Conservation (phyloP, 108 stramenopile genomes). For the Conticribra weissflogii region DNA sequence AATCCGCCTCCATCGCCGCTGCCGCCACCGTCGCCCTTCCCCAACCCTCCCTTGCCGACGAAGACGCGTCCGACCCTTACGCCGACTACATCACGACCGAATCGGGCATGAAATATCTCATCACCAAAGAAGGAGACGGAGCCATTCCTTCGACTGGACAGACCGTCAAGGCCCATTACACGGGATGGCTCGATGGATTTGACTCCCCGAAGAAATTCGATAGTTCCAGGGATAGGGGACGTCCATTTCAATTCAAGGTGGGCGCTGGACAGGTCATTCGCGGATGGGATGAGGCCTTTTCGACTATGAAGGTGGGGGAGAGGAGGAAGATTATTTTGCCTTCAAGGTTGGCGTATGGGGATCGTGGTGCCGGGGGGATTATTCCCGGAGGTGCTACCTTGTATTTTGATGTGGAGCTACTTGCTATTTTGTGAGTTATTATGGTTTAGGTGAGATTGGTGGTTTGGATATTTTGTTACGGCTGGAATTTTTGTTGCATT, state of each 20-base stretch:
- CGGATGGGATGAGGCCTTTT: conserved; percentile 84
- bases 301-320: conserved; percentile 94
- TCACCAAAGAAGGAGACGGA: conserved; percentile 89
- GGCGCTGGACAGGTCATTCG: conserved; percentile 94
- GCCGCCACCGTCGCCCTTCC: conserved; percentile 20
- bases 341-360: conserved; percentile 87
- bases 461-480: neutral
- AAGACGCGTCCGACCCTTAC: conserved; percentile 58
- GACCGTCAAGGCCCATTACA: conserved; percentile 96
- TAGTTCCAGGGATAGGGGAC: conserved; percentile 89
- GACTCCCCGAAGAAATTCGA: conserved; percentile 90
- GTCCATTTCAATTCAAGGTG: conserved; percentile 93
- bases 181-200: conserved; percentile 95
- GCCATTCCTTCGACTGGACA: conserved; percentile 78
- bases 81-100: conserved; percentile 78
- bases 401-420: conserved; percentile 94
- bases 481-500: neutral
- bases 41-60: conserved; percentile 35
- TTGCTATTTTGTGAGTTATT: conserved; percentile 59
- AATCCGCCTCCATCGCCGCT: conserved; percentile 34
- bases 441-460: neutral
- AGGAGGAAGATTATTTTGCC: conserved; percentile 88
- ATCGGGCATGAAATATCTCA: conserved; percentile 88
- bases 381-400: conserved; percentile 93
- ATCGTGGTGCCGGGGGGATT: conserved; percentile 86